Evolutionary conservation across 805 yeast genomes (phyloP), one percentile per base, ranked within the genome.

Genomic region (Saccharomycopsis synnaedendra): DNA sequence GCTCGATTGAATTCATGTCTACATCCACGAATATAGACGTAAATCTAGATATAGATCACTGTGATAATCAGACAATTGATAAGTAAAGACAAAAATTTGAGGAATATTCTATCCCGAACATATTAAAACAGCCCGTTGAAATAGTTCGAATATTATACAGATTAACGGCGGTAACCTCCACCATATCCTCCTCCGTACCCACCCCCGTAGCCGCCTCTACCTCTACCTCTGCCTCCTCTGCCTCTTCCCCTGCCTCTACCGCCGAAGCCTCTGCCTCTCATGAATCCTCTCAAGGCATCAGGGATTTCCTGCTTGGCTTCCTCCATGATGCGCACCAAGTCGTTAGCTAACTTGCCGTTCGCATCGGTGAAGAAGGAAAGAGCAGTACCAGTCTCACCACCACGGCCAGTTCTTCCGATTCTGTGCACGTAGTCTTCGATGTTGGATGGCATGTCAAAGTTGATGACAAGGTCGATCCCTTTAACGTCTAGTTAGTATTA

Each of bases 351-450:
- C 70, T 83, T 79, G 58, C 86, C 72, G 74, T 88, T 86, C 56
- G 74, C 89, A 55, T 79, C 84, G 51, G 97, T 87, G 77, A 93
- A 93, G 66, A 90, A 79, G 5, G 97, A 86, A 56, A 88, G 78
- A 48, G 98, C 97, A 54, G 93, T 89, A 76, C 98, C 98, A 54
- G 75, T 74, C 54, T 88, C 81, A 66, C 97, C 97, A 57, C 97
- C 98, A 78, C 98, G 87, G 66, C 98, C 98, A 56, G 98, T 89
- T 79, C 97, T 89, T 68, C 98, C 98, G 63, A 90, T 93, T 73
- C 98, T 81, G 68, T 90, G 98, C 55, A 90, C 97, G 66, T 90
- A 90, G 72, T 93, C 97, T 75, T 93, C 98, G 64, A 89, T 86
- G 71, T 90, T 90, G 68, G 86, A 88, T 63, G 98, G 97, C 89